Conservation (phyloP, 176 grass and related monocot species). For the Thinopyrum elongatum region DNA sequence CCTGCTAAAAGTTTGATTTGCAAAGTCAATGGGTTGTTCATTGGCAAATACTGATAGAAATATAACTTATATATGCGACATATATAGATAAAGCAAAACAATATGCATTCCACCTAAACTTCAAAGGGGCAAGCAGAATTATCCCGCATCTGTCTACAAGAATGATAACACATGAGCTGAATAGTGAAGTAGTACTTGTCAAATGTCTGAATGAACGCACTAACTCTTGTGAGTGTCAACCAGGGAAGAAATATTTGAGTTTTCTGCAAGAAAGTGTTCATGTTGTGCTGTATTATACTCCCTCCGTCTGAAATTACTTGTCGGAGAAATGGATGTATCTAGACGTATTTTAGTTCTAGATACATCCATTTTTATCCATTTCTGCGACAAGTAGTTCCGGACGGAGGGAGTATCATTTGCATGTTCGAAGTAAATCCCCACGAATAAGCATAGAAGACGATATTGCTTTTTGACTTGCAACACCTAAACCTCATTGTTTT, state of each 20-base stretch:
- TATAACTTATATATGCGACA: background rate
- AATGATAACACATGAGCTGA: slow-evolving; percentile 8
- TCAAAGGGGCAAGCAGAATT: background rate
- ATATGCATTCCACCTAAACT: background rate
- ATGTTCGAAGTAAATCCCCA: background rate
- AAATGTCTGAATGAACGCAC: background rate
- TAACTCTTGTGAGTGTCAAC: background rate
- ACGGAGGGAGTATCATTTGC: background rate
- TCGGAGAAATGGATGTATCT: no score
- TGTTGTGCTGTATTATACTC: no score
- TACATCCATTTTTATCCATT: no score
- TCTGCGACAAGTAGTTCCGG: no score
- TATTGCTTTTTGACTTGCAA: background rate
- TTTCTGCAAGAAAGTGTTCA: background rate
- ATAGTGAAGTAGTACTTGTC: background rate
- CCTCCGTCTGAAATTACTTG: no score
- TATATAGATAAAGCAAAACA: background rate
- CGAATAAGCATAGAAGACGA: background rate
- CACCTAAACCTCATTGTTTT: background rate
- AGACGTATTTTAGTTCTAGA: no score
- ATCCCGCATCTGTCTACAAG: background rate
- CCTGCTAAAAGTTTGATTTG: background rate
- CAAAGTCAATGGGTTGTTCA: background rate
- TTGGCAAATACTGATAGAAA: background rate
- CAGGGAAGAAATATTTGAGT: background rate